Base-by-base conservation (phyloP, 345 rosid species). In the Eucalyptus virginea region DNA sequence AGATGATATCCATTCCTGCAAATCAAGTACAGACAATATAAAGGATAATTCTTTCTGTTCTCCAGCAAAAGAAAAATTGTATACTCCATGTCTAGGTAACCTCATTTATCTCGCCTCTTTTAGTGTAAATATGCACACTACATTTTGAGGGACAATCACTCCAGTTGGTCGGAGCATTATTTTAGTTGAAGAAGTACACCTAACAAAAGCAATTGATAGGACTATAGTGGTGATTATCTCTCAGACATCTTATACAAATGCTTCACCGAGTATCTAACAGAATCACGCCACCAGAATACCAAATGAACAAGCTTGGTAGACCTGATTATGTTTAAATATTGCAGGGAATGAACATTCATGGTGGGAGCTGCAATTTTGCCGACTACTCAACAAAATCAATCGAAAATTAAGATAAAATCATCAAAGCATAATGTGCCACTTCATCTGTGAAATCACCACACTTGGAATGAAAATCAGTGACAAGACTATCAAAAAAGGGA, bases 1-100 rank as follows among this genome's bases (percentile, higher is more conserved):
- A 69, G 94, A 94, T 88, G 67, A 90, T 92, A 97, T 92, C 99
- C 99, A 98, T 47, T 91, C 97, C 99, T 98, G 93, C 91, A 91
- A 56, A 32, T 50, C 42, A 30, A 50, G 11, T 50, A 19, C 60
- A 86, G 44, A 86, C 37, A n/a, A 30, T 7, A 86, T 47, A 30
- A 86, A 13, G 58, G 40, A 83, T 16, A 50, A 86, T 8, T n/a
- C 34, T 30, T 54, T 50, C 26, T 4, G 9, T 50, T 50, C 42
- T 86, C 81, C 81, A 86, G 23, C 26, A n/a, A 49, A 86, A 86
- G 23, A 18, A 49, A 47, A 48, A 9, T 32, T 32, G 81, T 69
- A 18, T 17, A 32, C 81, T 69, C 81, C 81, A 69, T 9, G 44
- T 69, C 42, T 8, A 34, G 81, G 81, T 17, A 9, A 69, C 37